These are phyloP conservation scores for Artemisia tridentata DNA, from an alignment of 129 eudicot genomes.

Conservation along the genomic window DNA sequence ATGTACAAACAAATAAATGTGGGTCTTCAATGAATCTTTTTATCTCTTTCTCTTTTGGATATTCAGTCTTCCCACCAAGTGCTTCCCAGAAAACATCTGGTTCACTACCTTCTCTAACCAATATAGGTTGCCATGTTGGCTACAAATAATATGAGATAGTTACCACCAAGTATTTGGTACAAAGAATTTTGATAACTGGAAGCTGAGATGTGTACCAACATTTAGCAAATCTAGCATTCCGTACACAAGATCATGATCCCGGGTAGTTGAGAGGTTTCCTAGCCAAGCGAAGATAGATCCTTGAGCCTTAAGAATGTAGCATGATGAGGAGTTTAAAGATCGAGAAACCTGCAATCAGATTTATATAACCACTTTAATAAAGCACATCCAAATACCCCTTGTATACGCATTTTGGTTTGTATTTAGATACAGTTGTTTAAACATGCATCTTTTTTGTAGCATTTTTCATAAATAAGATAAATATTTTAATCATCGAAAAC, in stretches of 20 bases:
- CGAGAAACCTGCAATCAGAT: constrained; percentile 50
- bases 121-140: constrained; percentile 64
- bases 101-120: constrained; percentile 70
- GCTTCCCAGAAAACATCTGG: constrained; percentile 66
- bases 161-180: not conserved
- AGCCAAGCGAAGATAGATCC: constrained; percentile 59
- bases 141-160: constrained; percentile 27
- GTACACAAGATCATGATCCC: constrained; percentile 63
- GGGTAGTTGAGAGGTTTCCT: constrained; percentile 52
- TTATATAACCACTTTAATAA: not conserved
- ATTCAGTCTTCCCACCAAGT: constrained; percentile 66
- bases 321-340: constrained; percentile 65
- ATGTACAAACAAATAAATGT: constrained; percentile 53
- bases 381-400: too few species aligned
- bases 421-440: too few species aligned
- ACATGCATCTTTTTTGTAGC: too few species aligned
- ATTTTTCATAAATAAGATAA: not conserved
- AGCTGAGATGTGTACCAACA: constrained; percentile 40
- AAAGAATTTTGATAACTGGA: constrained; percentile 1
- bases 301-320: constrained; percentile 59
- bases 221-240: constrained; percentile 66
- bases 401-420: too few species aligned
- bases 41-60: constrained; percentile 58
- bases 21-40: constrained; percentile 56
- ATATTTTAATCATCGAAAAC: too few species aligned